Percentiles rank a stretch among this genome's conserved stretches.
Conservation (phyloP, 208 protist species). For the Trypanosoma avium region DNA sequence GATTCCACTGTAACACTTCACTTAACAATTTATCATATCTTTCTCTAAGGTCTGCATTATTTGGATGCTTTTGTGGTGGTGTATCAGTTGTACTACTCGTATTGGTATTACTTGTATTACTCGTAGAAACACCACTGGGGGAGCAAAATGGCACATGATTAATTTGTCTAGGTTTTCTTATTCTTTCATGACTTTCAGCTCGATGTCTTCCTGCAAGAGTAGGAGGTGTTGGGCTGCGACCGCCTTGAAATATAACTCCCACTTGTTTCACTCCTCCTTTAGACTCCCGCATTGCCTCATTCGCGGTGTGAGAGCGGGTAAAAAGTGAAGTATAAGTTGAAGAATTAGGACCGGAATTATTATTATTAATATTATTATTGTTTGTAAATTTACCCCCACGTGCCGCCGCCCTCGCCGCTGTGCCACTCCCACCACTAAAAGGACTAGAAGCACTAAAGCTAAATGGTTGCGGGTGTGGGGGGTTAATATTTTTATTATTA, state of each 20-base stretch:
- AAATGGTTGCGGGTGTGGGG: no score
- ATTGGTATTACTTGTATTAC: neutral
- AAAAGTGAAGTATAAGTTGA: no score
- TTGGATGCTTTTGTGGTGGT: neutral
- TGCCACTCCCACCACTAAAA: neutral
- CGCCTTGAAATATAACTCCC: no score
- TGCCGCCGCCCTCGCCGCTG: neutral
- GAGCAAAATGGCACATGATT: no score
- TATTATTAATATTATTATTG: neutral
- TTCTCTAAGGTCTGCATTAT: slow-evolving; percentile 13
- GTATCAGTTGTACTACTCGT: neutral
- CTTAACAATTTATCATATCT: slow-evolving; percentile 15
- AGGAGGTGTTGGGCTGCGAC: no score
- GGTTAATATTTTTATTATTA: neutral
- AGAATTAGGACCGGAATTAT: neutral
- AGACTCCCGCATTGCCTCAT: neutral
- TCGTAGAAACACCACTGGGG: no score
- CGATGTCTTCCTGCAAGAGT: no score
- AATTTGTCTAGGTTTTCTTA: no score
- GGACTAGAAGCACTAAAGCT: no score
- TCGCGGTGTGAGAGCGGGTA: slow-evolving; percentile 12
- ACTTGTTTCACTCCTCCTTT: no score
- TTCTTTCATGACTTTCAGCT: no score
- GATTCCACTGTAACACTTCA: slow-evolving; percentile 14
- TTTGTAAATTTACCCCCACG: neutral